A percentile compares a stretch with the other conserved stretches of the same genome.
Conservation (phyloP, 345 rosid species). For the Geranium rotundifolium region DNA sequence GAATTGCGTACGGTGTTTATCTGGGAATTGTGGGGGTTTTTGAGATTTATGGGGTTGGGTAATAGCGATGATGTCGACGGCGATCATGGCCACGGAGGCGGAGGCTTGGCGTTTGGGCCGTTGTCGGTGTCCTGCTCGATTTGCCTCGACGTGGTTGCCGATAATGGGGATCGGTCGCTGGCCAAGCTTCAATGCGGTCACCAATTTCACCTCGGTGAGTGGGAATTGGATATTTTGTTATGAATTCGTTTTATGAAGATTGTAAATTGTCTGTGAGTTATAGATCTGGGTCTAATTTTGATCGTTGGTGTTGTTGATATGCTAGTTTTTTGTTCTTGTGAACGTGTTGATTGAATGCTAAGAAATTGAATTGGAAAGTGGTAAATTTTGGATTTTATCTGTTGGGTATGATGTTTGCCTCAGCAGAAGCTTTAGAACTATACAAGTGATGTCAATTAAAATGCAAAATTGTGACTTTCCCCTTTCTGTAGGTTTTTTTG, state of each 20-base stretch:
- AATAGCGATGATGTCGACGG: constrained; percentile 29
- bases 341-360: neutral
- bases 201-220: constrained; percentile 77
- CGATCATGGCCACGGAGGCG: constrained; percentile 39
- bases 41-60: constrained; percentile 62
- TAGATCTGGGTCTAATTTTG: neutral
- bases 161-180: constrained; percentile 87
- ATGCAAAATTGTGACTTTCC: neutral
- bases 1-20: neutral
- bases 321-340: neutral
- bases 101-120: constrained; percentile 12
- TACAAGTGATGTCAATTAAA: neutral
- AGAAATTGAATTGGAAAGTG: neutral
- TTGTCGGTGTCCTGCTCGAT: constrained; percentile 75
- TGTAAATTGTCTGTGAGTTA: constrained; percentile 3
- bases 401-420: neutral
- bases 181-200: constrained; percentile 98
- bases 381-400: neutral
- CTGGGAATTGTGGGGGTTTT: neutral
- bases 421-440: neutral
- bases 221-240: neutral
- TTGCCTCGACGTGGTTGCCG: constrained; percentile 78
- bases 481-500: neutral
- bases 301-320: neutral
- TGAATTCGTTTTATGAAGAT: neutral